phyloP scores from a whole-genome alignment of 176 grass and related monocot genomes.

The Paspalum notatum region DNA sequence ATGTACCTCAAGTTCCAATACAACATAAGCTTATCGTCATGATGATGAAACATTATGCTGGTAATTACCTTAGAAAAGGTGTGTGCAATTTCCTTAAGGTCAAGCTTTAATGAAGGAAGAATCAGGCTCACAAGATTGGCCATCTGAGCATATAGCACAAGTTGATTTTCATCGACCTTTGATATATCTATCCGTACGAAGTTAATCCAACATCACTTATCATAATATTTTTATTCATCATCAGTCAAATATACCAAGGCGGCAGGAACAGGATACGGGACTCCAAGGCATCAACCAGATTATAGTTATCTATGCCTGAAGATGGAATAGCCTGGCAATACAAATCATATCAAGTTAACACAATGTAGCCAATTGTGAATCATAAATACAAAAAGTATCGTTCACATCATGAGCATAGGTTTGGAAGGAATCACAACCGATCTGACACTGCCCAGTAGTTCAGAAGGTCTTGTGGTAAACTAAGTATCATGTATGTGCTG shows the following conservation, averaged over 20 bases:
- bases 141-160: constrained; percentile 94
- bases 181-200: constrained; percentile 62
- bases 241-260: constrained; percentile 31
- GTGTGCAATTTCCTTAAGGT: constrained; percentile 77
- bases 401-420: background rate
- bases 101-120: constrained; percentile 69
- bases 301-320: constrained; percentile 65
- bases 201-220: constrained; percentile 45
- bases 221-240: background rate
- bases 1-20: constrained; percentile 12
- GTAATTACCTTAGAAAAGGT: constrained; percentile 85
- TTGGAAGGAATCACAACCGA: constrained; percentile 15
- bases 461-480: background rate
- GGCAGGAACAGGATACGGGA: constrained; percentile 88
- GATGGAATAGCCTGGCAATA: constrained; percentile 70
- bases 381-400: background rate
- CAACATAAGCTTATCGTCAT: background rate
- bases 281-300: constrained; percentile 74
- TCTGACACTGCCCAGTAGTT: background rate
- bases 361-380: background rate
- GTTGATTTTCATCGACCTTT: constrained; percentile 67
- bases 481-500: background rate
- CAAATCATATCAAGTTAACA: constrained; percentile 31
- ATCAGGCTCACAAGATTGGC: constrained; percentile 83
- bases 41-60: constrained; percentile 21